phyloP scores from a whole-genome alignment of 129 eudicot genomes.

The Apium graveolens region DNA sequence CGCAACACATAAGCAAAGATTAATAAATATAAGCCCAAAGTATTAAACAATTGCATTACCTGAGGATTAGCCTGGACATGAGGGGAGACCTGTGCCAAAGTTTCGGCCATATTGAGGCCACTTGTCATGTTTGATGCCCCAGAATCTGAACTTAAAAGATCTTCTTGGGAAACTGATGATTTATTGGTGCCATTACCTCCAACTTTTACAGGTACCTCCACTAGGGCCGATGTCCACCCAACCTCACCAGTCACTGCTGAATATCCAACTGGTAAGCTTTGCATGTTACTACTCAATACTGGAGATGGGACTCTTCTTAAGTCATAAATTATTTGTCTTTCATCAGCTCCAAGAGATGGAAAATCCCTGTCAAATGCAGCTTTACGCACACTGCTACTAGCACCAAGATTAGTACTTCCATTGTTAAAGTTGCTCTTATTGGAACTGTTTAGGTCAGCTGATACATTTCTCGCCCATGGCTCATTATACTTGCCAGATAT shows the following conservation, averaged over 20 bases:
- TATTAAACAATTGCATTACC: conserved; percentile 29
- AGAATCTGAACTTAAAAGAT: conserved; percentile 28
- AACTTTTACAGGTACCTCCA: conserved; percentile 64
- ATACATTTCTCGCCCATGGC: conserved; percentile 42
- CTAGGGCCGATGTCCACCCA: conserved; percentile 92
- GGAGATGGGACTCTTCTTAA: conserved; percentile 73
- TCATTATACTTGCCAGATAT: conserved; percentile 56
- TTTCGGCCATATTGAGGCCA: conserved; percentile 88
- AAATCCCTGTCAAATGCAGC: conserved; percentile 71
- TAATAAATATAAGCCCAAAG: neutral
- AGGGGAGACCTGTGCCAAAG: conserved; percentile 75
- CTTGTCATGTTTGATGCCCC: conserved; percentile 19
- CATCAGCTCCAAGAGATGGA: conserved; percentile 81
- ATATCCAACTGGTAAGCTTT: conserved; percentile 53
- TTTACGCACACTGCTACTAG: conserved; percentile 34
- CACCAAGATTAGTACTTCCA: conserved; percentile 26
- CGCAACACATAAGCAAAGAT: conserved; percentile 16
- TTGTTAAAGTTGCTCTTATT: conserved; percentile 30
- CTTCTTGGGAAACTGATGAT: conserved; percentile 28
- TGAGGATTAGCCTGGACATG: conserved; percentile 59
- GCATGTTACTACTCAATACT: conserved; percentile 57
- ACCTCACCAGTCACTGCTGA: conserved; percentile 56
- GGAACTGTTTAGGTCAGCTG: conserved; percentile 29
- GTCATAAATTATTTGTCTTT: conserved; percentile 42
- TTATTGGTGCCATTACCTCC: conserved; percentile 34